Percentiles rank a stretch among this genome's conserved stretches.
phyloP scores from a whole-genome alignment of 2,329 filamentous ascomycete species.

The Colletotrichum cereale region DNA sequence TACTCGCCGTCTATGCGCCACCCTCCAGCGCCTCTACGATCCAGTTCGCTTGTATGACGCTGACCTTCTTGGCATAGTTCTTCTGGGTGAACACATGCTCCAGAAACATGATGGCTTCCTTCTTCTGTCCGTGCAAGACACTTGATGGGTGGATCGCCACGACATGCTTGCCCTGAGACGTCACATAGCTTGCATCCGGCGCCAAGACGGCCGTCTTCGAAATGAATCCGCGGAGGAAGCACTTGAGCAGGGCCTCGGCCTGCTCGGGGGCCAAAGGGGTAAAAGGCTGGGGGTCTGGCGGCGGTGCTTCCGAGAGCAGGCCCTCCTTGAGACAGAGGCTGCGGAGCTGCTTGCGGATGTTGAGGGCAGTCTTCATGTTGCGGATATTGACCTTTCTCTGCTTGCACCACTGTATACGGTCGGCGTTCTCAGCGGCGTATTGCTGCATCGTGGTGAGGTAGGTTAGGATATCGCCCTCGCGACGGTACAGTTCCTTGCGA shows the following conservation, averaged over 20 bases:
- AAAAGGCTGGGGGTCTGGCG: slow-evolving; percentile 68
- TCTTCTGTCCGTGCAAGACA: slow-evolving; percentile 71
- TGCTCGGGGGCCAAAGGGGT: slow-evolving; percentile 65
- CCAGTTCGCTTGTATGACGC: slow-evolving; percentile 71
- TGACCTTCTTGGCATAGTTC: slow-evolving; percentile 76
- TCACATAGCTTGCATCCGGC: slow-evolving; percentile 72
- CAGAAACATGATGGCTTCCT: slow-evolving; percentile 76
- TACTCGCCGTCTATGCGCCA: not conserved
- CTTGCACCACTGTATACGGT: slow-evolving; percentile 70
- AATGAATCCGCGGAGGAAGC: slow-evolving; percentile 73
- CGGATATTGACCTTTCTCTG: slow-evolving; percentile 67
- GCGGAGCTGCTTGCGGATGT: slow-evolving; percentile 72
- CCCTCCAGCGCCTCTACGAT: slow-evolving; percentile 63
- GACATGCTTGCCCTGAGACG: slow-evolving; percentile 69
- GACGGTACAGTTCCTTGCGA: slow-evolving; percentile 69
- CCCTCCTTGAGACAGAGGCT: slow-evolving; percentile 66
- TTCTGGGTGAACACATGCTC: slow-evolving; percentile 76
- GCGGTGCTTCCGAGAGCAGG: slow-evolving; percentile 60
- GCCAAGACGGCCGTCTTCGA: slow-evolving; percentile 71
- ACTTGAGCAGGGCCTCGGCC: slow-evolving; percentile 67
- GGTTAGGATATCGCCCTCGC: slow-evolving; percentile 75
- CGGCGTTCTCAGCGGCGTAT: slow-evolving; percentile 68
- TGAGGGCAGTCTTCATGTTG: slow-evolving; percentile 73
- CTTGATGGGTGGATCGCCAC: slow-evolving; percentile 74
- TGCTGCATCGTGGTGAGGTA: slow-evolving; percentile 73